These are phyloP conservation scores for Excoecaria agallocha DNA, from an alignment of 345 rosid species.

Conservation along the genomic window DNA sequence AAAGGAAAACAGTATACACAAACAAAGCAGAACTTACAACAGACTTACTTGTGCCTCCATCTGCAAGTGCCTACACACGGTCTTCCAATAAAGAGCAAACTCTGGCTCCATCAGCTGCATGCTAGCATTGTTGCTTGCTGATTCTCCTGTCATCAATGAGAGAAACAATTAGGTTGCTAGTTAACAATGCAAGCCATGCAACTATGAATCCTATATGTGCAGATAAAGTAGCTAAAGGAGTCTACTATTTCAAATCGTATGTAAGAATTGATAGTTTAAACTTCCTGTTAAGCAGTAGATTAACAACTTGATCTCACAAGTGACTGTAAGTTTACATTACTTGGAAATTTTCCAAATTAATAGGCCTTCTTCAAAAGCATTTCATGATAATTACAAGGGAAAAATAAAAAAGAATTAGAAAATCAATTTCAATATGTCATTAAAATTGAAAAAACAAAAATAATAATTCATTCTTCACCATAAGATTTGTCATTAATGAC, in stretches of 20 bases:
- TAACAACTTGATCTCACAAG: background rate
- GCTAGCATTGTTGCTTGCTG: slow-evolving; percentile 28
- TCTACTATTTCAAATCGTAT: background rate
- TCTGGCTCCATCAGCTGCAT: slow-evolving; percentile 79
- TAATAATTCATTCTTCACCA: background rate
- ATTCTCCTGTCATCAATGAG: slow-evolving; percentile 35
- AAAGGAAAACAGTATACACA: background rate
- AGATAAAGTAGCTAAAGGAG: background rate
- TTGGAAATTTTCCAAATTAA: background rate
- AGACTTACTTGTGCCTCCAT: slow-evolving; percentile 70
- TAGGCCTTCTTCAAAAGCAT: background rate
- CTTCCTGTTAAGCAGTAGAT: background rate
- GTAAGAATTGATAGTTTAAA: background rate
- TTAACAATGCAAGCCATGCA: background rate
- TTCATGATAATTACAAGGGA: background rate
- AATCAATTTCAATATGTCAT: background rate
- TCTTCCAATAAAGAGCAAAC: slow-evolving; percentile 78
- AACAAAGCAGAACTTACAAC: background rate
- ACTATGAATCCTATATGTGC: background rate
- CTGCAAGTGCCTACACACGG: slow-evolving; percentile 66
- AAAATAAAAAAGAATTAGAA: background rate
- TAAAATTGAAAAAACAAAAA: background rate
- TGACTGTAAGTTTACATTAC: background rate
- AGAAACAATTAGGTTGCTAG: slow-evolving; percentile 13
- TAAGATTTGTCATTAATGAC: background rate